phyloP scores from a whole-genome alignment of 352 stramenopile species.

The Globisporangium yorkense region DNA sequence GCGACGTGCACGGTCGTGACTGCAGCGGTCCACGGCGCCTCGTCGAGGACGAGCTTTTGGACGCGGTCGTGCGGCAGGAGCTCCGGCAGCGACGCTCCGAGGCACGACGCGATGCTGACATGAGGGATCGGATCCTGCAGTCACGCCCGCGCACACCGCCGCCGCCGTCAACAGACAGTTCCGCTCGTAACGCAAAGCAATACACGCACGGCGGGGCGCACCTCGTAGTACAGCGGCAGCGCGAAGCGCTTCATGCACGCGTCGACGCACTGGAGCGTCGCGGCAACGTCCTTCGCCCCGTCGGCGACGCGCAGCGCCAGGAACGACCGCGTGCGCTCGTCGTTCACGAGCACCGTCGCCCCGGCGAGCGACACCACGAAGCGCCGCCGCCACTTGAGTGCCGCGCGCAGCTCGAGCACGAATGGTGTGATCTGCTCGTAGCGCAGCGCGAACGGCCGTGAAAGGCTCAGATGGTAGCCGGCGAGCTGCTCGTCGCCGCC shows the following conservation, averaged over 20 bases:
- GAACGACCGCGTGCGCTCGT: conserved; percentile 73
- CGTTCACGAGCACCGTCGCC: conserved; percentile 54
- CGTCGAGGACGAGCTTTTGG: conserved; percentile 13
- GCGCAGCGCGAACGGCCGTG: conserved; percentile 64
- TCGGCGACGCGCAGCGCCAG: conserved; percentile 41
- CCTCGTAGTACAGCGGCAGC: conserved; percentile 59
- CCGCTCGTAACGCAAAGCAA: conserved; percentile 10
- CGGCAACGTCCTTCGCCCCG: conserved; percentile 26
- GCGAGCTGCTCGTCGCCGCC: conserved; percentile 3
- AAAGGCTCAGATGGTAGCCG: conserved; percentile 65
- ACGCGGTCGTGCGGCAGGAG: conserved; percentile 35
- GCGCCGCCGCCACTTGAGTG: conserved; percentile 63
- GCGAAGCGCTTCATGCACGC: conserved; percentile 49
- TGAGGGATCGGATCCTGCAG: conserved; percentile 70
- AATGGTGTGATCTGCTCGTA: conserved; percentile 68
- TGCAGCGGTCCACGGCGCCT: conserved; percentile 11
- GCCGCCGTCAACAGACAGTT: conserved; percentile 45
- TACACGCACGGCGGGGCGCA: conserved; percentile 9
- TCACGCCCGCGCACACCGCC: conserved; percentile 2
- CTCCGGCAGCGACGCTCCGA: conserved; percentile 35
- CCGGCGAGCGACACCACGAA: conserved; percentile 38
- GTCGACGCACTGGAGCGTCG: conserved; percentile 52
- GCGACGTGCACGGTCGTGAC: conserved; percentile 47
- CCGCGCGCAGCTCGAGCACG: conserved; percentile 50
- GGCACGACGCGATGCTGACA: conserved; percentile 70